A percentile compares a stretch with the other conserved stretches of the same genome.
These are phyloP conservation scores for Hymenoscyphus albidus DNA, from an alignment of 2,329 filamentous ascomycete genomes.

Conservation along the genomic window DNA sequence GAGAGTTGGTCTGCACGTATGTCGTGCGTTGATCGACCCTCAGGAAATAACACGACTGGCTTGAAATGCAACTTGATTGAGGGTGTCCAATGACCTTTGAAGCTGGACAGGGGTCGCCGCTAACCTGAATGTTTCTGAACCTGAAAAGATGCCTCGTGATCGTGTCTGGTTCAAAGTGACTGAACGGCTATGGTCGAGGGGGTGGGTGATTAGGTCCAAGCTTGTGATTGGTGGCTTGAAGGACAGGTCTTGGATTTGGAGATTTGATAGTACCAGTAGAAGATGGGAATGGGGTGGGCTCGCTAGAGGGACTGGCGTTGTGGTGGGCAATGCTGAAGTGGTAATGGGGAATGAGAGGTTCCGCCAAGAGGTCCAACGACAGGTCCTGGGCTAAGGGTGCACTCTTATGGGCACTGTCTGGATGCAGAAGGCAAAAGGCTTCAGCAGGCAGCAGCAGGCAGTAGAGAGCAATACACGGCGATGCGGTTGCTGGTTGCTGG, in stretches of 20 bases:
- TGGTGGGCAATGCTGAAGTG: not conserved
- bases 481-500: not conserved
- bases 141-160: slow-evolving; percentile 29
- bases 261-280: slow-evolving; percentile 5
- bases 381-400: not conserved
- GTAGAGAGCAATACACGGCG: not conserved
- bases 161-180: slow-evolving; percentile 16
- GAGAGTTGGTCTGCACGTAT: slow-evolving; percentile 29
- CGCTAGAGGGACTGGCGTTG: not conserved
- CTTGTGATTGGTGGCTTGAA: slow-evolving; percentile 21
- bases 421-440: slow-evolving; percentile 1
- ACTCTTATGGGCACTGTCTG: not conserved
- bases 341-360: not conserved
- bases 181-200: slow-evolving; percentile 13
- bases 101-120: slow-evolving; percentile 20
- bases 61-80: slow-evolving; percentile 14
- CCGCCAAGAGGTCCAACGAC: not conserved
- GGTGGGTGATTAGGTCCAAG: slow-evolving; percentile 17
- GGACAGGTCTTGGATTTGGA: slow-evolving; percentile 12
- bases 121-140: slow-evolving; percentile 16
- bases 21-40: slow-evolving; percentile 32
- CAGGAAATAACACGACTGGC: slow-evolving; percentile 31
- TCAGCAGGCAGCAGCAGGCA: not conserved
- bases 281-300: slow-evolving; percentile 6
- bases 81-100: slow-evolving; percentile 35